These are phyloP conservation scores for Cystobasidium pallidum DNA, from an alignment of 1,284 basidiomycete genomes.

Conservation along the genomic window DNA sequence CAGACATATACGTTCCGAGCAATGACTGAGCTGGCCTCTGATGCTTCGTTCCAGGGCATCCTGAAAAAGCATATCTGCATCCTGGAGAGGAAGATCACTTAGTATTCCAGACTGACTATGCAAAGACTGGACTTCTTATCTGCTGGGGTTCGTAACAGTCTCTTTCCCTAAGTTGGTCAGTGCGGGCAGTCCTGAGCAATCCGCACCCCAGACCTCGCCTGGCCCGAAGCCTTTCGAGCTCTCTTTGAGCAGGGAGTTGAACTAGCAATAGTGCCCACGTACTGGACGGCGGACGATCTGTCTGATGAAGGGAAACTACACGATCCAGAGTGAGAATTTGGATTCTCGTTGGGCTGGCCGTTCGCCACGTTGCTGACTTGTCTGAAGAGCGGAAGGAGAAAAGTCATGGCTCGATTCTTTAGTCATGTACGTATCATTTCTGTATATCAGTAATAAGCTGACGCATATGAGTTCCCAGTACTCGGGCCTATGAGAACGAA, in stretches of 20 bases:
- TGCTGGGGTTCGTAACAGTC: slow-evolving; percentile 43
- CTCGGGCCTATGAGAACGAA: slow-evolving; percentile 51
- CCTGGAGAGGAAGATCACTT: slow-evolving; percentile 47
- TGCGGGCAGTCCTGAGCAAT: background rate
- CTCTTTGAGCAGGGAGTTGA: slow-evolving; percentile 48
- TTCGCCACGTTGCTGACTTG: slow-evolving; percentile 14
- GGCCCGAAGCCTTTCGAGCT: slow-evolving; percentile 48
- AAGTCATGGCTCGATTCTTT: slow-evolving; percentile 46
- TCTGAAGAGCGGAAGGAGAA: slow-evolving; percentile 45
- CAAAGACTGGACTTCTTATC: slow-evolving; percentile 48
- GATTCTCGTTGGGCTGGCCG: too few relatives aligned
- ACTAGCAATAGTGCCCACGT: slow-evolving; percentile 44
- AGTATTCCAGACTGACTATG: slow-evolving; percentile 50
- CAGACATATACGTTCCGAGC: background rate
- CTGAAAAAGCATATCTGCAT: slow-evolving; percentile 51
- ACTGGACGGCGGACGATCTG: slow-evolving; percentile 40
- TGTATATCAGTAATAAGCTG: background rate
- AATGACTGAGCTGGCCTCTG: background rate
- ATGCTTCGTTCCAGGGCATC: slow-evolving; percentile 31
- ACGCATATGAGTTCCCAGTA: background rate
- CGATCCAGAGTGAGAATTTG: slow-evolving; percentile 32
- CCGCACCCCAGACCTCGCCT: slow-evolving; percentile 48
- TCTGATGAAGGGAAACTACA: slow-evolving; percentile 9
- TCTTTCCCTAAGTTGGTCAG: background rate
- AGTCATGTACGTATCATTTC: slow-evolving; percentile 38